Base-by-base conservation (phyloP, 2,329 filamentous ascomycete species). In the Cercospora janseana region DNA sequence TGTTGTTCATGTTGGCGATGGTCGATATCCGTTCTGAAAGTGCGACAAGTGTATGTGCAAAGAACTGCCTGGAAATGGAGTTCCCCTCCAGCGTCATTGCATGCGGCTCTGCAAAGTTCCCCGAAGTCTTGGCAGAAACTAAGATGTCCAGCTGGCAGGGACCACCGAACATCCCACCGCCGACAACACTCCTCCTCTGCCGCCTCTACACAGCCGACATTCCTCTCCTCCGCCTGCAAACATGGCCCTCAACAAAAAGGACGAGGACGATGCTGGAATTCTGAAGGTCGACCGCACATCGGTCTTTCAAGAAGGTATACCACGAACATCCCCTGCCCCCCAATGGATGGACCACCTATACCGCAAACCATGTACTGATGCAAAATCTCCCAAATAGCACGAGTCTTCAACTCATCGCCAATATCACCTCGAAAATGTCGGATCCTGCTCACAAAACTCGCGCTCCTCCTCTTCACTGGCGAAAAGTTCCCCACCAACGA, bases 191-290 rank as follows among this genome's bases (percentile, higher is more conserved):
- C 29, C 16, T 32, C 21, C 32, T 38, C 23, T 23, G 29, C 32
- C 10, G 37, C 40, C 23, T 16, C 21, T 29, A 20, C 28, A 37
- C 10, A 28, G 24, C 46, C 20, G 40, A 23, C 20, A 6, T 18
- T 32, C 27, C 32, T 29, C 51, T 28, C 49, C 29, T 23, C 37
- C 27, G 21, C 20, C 26, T 23, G 35, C 35, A 24, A 6, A 40
- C 20, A 95, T 95, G 91, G 93, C 87, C 75, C 95, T 93, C 82
- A 86, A 92, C 79, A 98, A 98, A 79, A 97, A 95, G 80, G 92
- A 98, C 74, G 92, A 98, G 80, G 93, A 98, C 78, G 92, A 96
- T 70, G 82, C 86, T 70, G 86, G 87, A 69, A 81, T 97, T 77
- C 87, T 97, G 79, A 95, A 92, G 81, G 89, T 97, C 66, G 93